Conservation (phyloP, 2,329 filamentous ascomycete species). For the Magnaporthiopsis poae region DNA sequence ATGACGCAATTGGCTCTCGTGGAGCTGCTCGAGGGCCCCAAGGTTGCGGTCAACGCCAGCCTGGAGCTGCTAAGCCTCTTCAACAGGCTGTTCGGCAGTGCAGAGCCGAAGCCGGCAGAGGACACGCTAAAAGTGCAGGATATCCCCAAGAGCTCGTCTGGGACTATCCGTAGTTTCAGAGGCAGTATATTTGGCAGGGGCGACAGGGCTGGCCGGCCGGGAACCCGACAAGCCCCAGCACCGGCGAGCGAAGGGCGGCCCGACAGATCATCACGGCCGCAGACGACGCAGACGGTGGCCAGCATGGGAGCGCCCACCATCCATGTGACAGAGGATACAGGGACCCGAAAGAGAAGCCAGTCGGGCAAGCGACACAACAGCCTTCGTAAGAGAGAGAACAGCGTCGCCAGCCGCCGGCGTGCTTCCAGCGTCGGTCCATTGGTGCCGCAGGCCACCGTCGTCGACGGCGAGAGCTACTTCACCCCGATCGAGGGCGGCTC, state of each 20-base stretch:
- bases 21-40: constrained; percentile 73
- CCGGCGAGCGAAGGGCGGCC: constrained; percentile 12
- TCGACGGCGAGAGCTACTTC: constrained; percentile 43
- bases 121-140: constrained; percentile 24
- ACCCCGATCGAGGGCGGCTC: constrained; percentile 33
- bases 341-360: constrained; percentile 32
- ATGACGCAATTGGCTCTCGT: constrained; percentile 84
- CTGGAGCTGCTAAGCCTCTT: constrained; percentile 78
- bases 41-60: constrained; percentile 77
- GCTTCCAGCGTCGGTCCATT: constrained; percentile 32
- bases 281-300: constrained; percentile 33
- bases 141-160: constrained; percentile 59
- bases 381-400: constrained; percentile 43
- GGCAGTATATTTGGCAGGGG: constrained; percentile 69
- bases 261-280: constrained; percentile 22
- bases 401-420: constrained; percentile 33
- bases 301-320: constrained; percentile 55
- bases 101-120: constrained; percentile 31
- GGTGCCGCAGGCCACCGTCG: constrained; percentile 25
- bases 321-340: constrained; percentile 62
- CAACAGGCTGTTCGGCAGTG: constrained; percentile 63
- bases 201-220: constrained; percentile 33
- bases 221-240: constrained; percentile 32
- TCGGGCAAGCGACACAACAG: constrained; percentile 42
- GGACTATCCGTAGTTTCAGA: constrained; percentile 58